Evolutionary conservation across 768 basidiomycete species (phyloP), one percentile per base, ranked within the genome.

Genomic region (Pisolithus sp.): DNA sequence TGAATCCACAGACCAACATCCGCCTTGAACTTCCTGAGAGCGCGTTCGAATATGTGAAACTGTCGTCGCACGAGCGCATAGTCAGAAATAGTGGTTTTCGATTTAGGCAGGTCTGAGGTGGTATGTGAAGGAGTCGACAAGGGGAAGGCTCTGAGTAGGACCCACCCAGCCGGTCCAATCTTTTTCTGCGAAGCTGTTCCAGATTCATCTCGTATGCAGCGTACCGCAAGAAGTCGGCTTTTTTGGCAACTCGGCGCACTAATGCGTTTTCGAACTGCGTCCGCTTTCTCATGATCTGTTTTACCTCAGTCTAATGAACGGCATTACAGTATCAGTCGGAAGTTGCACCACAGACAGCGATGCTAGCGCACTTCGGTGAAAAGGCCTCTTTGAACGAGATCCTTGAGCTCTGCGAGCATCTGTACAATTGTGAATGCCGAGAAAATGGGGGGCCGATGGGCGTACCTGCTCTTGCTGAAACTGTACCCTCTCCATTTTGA

Each of bases 351-450:
- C 15, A 23, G 3, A 34, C 21, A 30, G 6, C 20, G 21, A 28
- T 17, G 20, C 50, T 26, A 45, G 68, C 81, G 65, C 62, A 89
- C 88, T 70, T 82, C 75, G 0, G 87, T 86, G 66, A 97, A 95
- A 38, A 96, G 69, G 57, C 79, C 80, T 69, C 89, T 92, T 59
- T 92, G 81, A 53, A 87, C 82, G 10, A 95, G 75, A 69, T 94
- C 92, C 69, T 91, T 93, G 65, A 95, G 86, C 83, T 96, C 93
- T 44, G 85, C 81, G 81, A 95, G 89, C 83, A 93, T 94, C 81
- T 88, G 64, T 40, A n/a, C 20, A 46, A 7, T 43, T 51, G 37
- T 24, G 12, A 37, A 38, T 9, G 23, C 46, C 31, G 5, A 21
- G n/a, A 1, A n/a, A 1, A 50, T 15, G 12, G 20, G 2, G 46